phyloP scores from a whole-genome alignment of 2,329 filamentous ascomycete genomes.

The Atkinsonella texensis region DNA sequence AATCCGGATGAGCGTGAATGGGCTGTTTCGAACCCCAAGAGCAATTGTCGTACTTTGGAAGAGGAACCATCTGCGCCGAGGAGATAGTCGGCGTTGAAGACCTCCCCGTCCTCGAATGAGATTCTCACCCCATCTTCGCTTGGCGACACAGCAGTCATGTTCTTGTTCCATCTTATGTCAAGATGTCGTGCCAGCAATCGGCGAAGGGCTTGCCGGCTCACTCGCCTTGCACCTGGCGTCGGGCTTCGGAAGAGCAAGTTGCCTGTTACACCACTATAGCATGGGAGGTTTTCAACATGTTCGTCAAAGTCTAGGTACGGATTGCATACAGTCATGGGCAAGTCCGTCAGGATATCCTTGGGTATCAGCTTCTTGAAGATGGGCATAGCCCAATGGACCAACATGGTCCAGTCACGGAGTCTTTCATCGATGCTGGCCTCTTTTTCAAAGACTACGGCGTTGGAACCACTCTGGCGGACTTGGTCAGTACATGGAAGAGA shows the following conservation, averaged over 20 bases:
- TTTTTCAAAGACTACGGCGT: conserved; percentile 19
- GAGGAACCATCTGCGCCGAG: conserved; percentile 23
- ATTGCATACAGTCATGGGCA: conserved; percentile 23
- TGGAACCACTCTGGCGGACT: conserved; percentile 18
- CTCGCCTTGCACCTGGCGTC: conserved; percentile 21
- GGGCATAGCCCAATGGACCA: conserved; percentile 28
- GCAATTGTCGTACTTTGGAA: conserved; percentile 17
- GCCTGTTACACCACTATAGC: conserved; percentile 23
- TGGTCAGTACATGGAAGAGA: background rate
- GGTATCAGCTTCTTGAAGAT: conserved; percentile 23
- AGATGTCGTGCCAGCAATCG: conserved; percentile 19
- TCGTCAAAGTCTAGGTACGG: conserved; percentile 20
- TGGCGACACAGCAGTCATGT: conserved; percentile 7
- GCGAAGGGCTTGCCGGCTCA: conserved; percentile 22
- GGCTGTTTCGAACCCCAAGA: conserved; percentile 16
- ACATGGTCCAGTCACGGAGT: conserved; percentile 26
- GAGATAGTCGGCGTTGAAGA: conserved; percentile 10
- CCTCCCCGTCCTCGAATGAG: conserved; percentile 13
- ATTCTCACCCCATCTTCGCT: conserved; percentile 10
- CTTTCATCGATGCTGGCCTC: conserved; percentile 18
- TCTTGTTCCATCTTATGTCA: conserved; percentile 21
- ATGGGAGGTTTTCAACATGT: conserved; percentile 18
- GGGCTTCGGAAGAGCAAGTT: conserved; percentile 22
- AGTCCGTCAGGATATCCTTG: conserved; percentile 15
- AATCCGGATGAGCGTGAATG: conserved; percentile 14